A percentile compares a stretch with the other conserved stretches of the same genome.
Conservation (phyloP, 2,329 filamentous ascomycete species). For the Aspergillus ochraceoroseus region DNA sequence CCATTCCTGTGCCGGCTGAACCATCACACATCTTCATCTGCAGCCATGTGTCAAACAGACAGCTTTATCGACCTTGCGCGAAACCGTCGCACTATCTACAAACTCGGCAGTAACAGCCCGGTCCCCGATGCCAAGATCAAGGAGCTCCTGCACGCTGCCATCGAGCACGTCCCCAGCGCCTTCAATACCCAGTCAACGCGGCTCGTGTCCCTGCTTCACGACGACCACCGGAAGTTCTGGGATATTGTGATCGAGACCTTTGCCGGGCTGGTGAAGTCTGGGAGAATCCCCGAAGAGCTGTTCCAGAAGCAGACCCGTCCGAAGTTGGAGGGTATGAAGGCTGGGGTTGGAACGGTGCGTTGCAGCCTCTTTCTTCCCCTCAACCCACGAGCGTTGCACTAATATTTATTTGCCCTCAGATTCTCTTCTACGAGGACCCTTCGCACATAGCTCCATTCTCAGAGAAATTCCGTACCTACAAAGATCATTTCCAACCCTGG, state of each 20-base stretch:
- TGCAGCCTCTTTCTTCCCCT: background rate
- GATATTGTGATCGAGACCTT: conserved; percentile 62
- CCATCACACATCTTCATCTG: too few relatives aligned
- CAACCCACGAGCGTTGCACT: too few relatives aligned
- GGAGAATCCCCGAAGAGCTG: conserved; percentile 44
- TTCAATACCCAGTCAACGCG: conserved; percentile 90
- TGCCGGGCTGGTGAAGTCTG: conserved; percentile 61
- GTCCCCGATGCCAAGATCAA: conserved; percentile 37
- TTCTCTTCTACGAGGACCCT: conserved; percentile 83
- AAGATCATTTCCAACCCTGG: conserved; percentile 75
- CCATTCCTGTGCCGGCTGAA: too few relatives aligned
- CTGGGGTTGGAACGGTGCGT: conserved; percentile 66
- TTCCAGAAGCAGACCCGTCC: conserved; percentile 51
- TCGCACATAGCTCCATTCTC: conserved; percentile 61
- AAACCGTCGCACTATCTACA: conserved; percentile 36
- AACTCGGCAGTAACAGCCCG: conserved; percentile 33
- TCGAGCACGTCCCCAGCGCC: conserved; percentile 67
- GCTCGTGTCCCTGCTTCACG: conserved; percentile 69
- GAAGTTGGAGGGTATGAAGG: conserved; percentile 59
- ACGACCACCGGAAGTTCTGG: conserved; percentile 86
- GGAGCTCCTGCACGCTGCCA: conserved; percentile 42
- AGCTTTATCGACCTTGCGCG: conserved; percentile 31
- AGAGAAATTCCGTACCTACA: conserved; percentile 65
- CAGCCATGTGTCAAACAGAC: too few relatives aligned
- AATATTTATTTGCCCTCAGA: too few relatives aligned